A percentile compares a stretch with the other conserved stretches of the same genome.
These are phyloP conservation scores for Colletotrichum destructivum DNA, from an alignment of 2,329 filamentous ascomycete species.

Conservation along the genomic window DNA sequence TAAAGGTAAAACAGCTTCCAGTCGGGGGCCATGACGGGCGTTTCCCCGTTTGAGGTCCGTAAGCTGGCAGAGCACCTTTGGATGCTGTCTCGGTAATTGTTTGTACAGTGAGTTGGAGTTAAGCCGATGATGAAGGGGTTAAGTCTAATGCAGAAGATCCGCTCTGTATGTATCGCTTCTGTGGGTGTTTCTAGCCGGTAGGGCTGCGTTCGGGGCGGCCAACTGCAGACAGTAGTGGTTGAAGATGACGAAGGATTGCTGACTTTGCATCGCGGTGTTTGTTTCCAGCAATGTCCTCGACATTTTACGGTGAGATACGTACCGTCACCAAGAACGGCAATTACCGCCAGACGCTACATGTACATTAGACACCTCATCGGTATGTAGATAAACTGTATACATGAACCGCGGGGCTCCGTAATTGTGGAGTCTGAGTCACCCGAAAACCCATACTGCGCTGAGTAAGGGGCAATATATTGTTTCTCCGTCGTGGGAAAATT, in stretches of 20 bases:
- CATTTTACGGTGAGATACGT: neutral
- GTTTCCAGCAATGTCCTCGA: neutral
- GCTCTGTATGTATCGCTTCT: neutral
- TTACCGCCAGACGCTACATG: neutral
- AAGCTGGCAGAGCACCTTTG: neutral
- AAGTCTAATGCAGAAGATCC: neutral
- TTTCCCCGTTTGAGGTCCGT: neutral
- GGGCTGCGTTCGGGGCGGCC: conserved; percentile 7
- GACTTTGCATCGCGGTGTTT: conserved; percentile 2
- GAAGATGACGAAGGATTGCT: conserved; percentile 19
- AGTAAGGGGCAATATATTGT: neutral
- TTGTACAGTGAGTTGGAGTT: neutral
- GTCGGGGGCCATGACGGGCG: conserved; percentile 30
- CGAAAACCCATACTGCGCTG: neutral
- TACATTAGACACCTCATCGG: neutral
- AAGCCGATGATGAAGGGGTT: neutral
- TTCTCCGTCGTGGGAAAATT: neutral
- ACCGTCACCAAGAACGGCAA: neutral
- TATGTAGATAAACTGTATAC: neutral
- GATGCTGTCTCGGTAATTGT: neutral
- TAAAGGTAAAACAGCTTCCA: conserved; percentile 53
- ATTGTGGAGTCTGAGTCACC: neutral
- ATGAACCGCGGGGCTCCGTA: neutral
- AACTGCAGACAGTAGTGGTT: neutral
- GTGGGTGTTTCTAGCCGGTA: neutral